Conservation (phyloP, 2,329 filamentous ascomycete species). For the Cladophialophora psammophila region DNA sequence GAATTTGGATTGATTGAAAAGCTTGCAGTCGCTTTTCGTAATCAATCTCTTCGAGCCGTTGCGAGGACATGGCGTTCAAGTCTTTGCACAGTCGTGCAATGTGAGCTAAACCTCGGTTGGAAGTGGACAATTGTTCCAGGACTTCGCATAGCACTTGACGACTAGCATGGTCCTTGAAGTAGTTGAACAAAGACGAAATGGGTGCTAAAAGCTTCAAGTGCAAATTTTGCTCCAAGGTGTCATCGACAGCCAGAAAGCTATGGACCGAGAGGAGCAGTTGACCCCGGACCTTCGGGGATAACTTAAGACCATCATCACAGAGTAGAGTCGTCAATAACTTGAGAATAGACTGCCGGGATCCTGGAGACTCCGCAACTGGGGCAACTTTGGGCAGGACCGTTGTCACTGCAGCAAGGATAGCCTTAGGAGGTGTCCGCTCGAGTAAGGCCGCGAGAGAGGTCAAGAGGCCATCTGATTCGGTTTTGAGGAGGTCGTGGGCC, state of each 20-base stretch:
- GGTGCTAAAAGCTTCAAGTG: constrained; percentile 74
- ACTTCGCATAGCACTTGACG: constrained; percentile 77
- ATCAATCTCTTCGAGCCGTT: constrained; percentile 82
- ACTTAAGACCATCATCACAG: constrained; percentile 18
- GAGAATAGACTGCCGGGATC: constrained; percentile 27
- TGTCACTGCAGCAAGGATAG: constrained; percentile 33
- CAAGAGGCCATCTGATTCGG: constrained; percentile 62
- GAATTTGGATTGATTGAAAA: constrained; percentile 74
- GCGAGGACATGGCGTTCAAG: constrained; percentile 78
- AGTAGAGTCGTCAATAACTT: constrained; percentile 53
- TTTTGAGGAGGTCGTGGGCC: constrained; percentile 25
- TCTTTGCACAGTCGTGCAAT: constrained; percentile 72
- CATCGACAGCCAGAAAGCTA: constrained; percentile 25
- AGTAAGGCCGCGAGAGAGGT: constrained; percentile 83
- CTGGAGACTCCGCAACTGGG: constrained; percentile 28
- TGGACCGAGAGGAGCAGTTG: constrained; percentile 33
- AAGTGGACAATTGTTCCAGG: constrained; percentile 72
- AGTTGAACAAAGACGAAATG: constrained; percentile 82
- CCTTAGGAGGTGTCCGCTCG: constrained; percentile 32
- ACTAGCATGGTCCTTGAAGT: constrained; percentile 83
- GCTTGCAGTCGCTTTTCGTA: constrained; percentile 82
- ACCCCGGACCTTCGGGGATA: constrained; percentile 36
- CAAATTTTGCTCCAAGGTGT: constrained; percentile 60
- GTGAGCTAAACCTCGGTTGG: constrained; percentile 68
- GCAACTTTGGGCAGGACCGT: constrained; percentile 34